These are phyloP conservation scores for Spinellus fusiger DNA, from an alignment of 192 early-diverging fungal genomes.

Conservation along the genomic window DNA sequence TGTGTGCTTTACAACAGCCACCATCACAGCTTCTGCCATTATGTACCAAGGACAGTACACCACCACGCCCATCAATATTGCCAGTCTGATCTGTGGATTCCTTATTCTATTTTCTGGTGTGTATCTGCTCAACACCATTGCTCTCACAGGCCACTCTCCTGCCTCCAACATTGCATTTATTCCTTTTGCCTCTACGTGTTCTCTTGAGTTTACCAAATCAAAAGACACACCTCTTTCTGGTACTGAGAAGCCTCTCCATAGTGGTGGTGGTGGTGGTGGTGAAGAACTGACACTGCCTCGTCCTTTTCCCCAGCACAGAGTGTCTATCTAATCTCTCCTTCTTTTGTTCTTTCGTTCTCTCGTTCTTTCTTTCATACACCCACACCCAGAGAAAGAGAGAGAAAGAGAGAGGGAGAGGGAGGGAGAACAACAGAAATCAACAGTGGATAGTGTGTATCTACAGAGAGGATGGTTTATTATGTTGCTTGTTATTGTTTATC, in stretches of 20 bases:
- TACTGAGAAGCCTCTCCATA: background rate
- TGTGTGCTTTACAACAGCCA: conserved; percentile 93
- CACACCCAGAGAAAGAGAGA: too few relatives aligned
- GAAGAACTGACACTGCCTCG: too few relatives aligned
- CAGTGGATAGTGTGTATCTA: too few relatives aligned
- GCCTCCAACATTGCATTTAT: background rate
- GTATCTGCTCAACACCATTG: conserved; percentile 65
- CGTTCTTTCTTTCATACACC: too few relatives aligned
- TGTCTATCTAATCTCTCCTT: too few relatives aligned
- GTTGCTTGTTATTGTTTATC: background rate
- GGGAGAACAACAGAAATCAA: too few relatives aligned
- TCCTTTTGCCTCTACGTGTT: background rate
- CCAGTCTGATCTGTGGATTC: conserved; percentile 84
- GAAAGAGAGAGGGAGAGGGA: too few relatives aligned
- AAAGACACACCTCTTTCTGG: background rate
- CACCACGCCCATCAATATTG: conserved; percentile 63
- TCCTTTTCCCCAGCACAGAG: too few relatives aligned
- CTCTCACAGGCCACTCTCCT: conserved; percentile 7
- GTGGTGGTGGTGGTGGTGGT: background rate
- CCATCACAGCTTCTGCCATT: conserved; percentile 83
- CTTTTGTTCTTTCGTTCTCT: too few relatives aligned
- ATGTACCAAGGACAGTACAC: conserved; percentile 86
- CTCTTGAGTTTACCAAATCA: too few relatives aligned
- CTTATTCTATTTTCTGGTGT: conserved; percentile 92
- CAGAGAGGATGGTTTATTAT: too few relatives aligned